phyloP scores from a whole-genome alignment of 495 filamentous ascomycete genomes.

The Hypoxylon rickii region DNA sequence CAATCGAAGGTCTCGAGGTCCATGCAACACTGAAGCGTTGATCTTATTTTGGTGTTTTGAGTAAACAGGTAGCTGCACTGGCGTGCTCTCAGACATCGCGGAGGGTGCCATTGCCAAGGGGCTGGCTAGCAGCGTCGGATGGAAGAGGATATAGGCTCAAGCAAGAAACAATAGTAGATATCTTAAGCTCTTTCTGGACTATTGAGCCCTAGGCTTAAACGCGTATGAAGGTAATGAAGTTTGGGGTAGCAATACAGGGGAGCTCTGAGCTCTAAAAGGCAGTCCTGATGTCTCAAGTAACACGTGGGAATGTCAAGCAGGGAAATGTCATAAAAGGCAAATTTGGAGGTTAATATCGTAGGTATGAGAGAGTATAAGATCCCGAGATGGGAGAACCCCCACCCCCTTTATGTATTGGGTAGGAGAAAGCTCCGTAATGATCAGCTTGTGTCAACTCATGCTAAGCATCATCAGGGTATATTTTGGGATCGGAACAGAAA shows the following conservation, averaged over 20 bases:
- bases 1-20: slow-evolving; percentile 55
- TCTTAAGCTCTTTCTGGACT: slow-evolving; percentile 5
- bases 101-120: slow-evolving; percentile 50
- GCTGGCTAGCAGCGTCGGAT: slow-evolving; percentile 34
- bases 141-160: slow-evolving; percentile 22
- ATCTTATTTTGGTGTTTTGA: slow-evolving; percentile 48
- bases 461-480: slow-evolving; percentile 11
- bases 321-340: no score
- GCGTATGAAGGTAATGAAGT: slow-evolving; percentile 16
- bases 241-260: slow-evolving; percentile 22
- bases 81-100: slow-evolving; percentile 46
- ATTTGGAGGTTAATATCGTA: no score
- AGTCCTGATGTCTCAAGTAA: slow-evolving; percentile 1
- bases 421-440: slow-evolving; percentile 12
- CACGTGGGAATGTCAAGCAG: no score
- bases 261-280: slow-evolving; percentile 6
- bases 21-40: slow-evolving; percentile 57
- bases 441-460: slow-evolving; percentile 14
- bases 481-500: slow-evolving; percentile 21
- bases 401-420: slow-evolving; percentile 32
- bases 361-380: slow-evolving; percentile 9
- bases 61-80: slow-evolving; percentile 50
- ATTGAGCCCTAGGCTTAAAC: slow-evolving; percentile 6
- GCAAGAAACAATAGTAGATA: slow-evolving; percentile 2
- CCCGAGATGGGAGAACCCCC: slow-evolving; percentile 17